phyloP scores from a whole-genome alignment of 371 early-diverging fungal genomes.

The Blyttiomyces sp. region DNA sequence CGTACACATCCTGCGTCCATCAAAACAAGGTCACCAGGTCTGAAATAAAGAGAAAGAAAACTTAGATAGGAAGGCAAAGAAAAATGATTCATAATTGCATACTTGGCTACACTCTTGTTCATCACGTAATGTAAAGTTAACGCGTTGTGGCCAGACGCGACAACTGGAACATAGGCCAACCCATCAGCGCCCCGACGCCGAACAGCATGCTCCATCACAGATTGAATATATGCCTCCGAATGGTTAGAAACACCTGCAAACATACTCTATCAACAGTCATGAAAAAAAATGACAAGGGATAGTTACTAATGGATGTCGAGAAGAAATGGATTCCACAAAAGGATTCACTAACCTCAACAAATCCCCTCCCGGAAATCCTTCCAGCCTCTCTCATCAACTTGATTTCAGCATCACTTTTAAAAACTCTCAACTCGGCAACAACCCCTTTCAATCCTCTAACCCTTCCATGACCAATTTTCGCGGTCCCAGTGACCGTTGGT shows the following conservation, averaged over 20 bases:
- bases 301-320: too few relatives aligned
- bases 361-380: constrained; percentile 72
- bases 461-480: too few relatives aligned
- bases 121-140: constrained; percentile 90
- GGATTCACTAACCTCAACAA: constrained; percentile 40
- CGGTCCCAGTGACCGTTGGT: too few relatives aligned
- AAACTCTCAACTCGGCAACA: constrained; percentile 69
- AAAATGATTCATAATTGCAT: too few relatives aligned
- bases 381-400: constrained; percentile 77
- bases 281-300: too few relatives aligned
- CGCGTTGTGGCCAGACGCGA: constrained; percentile 89
- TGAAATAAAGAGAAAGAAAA: constrained; percentile 22
- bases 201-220: constrained; percentile 73
- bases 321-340: too few relatives aligned
- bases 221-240: constrained; percentile 77
- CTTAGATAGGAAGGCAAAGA: background rate
- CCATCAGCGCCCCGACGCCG: constrained; percentile 66
- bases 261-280: too few relatives aligned
- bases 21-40: constrained; percentile 81
- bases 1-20: constrained; percentile 87
- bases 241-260: too few relatives aligned
- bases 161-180: constrained; percentile 95
- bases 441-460: too few relatives aligned
- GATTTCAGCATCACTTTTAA: constrained; percentile 75
- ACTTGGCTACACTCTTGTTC: constrained; percentile 54